phyloP scores from a whole-genome alignment of 805 yeast species.

The Priceomyces castillae region DNA sequence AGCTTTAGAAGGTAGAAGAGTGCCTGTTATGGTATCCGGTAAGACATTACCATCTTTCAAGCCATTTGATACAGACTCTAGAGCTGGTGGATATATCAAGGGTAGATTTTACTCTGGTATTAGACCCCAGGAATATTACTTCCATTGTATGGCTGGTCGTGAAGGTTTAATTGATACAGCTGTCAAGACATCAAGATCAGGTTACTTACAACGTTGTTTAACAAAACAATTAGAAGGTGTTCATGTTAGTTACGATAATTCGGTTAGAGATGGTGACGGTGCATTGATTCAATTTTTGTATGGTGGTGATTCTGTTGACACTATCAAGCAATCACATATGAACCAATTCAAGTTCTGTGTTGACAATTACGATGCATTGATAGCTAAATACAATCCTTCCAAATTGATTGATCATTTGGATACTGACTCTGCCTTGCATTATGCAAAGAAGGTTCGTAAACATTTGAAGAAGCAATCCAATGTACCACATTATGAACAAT shows the following conservation, averaged over 20 bases:
- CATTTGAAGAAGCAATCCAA: conserved; percentile 59
- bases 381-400: conserved; percentile 83
- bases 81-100: conserved; percentile 98
- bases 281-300: conserved; percentile 89
- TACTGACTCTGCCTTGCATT: conserved; percentile 75
- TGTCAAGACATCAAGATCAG: conserved; percentile 96
- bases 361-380: conserved; percentile 83
- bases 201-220: conserved; percentile 96
- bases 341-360: conserved; percentile 89
- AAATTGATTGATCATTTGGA: conserved; percentile 70
- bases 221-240: conserved; percentile 98
- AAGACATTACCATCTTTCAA: conserved; percentile 95
- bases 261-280: conserved; percentile 95
- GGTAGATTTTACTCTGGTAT: conserved; percentile 97
- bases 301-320: conserved; percentile 97
- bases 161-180: conserved; percentile 99
- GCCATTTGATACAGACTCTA: conserved; percentile 93
- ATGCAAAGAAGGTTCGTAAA: conserved; percentile 81
- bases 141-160: conserved; percentile 99
- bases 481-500: conserved; percentile 62
- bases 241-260: conserved; percentile 87
- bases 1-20: conserved; percentile 98
- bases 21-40: conserved; percentile 98
- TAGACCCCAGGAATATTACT: conserved; percentile 96
- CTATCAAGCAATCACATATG: conserved; percentile 92